Evolutionary conservation across 108 stramenopile genomes (phyloP), one percentile per base, ranked within the genome.

Genomic region (Pseudonitzschia delicatissima): DNA sequence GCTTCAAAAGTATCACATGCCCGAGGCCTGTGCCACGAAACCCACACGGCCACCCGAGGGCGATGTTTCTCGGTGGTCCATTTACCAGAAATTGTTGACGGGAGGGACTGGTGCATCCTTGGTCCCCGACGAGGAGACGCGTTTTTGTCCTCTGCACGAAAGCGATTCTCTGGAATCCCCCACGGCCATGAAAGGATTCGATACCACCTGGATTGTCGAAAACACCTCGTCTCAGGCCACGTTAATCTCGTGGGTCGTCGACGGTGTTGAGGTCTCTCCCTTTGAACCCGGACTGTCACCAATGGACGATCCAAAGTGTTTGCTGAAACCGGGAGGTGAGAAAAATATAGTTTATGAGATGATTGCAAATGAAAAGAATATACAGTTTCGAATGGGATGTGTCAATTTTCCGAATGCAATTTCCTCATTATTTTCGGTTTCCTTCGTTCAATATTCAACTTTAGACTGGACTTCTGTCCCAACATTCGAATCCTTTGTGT

Each of bases 171-270:
- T 77, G 39, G 76, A 69, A 29, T 66, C 23, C 60, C 64, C 68
- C n/a, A 33, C 59, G 5, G 69, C 68, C 28, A 40, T 53, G 13
- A 62, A 51, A 15, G 80, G 80, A 17, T 62, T 77, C 12, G 76
- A 82, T 59, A 79, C 77, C 5, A 69, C 71, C n/a, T 82, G 82
- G 82, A 69, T 82, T 60, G 75, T 82, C 5, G 76, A 79, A 60
- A 82, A 82, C 51, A 73, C 77, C 23, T 52, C 69, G 17, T 45
- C 65, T 29, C 52, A 47, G 21, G 58, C 69, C 11, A 64, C 71
- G 1, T 74, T 82, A 4, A 27, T 82, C 8, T 25, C 67, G 4
- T 74, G 67, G 62, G 44, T 82, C 7, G 61, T 60, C 11, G 66
- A 77, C 39, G 76, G 80, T n/a, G 47, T 70, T 7, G 82, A 78